phyloP scores from a whole-genome alignment of 2,329 filamentous ascomycete species.

The Proliferodiscus dingleyae region DNA sequence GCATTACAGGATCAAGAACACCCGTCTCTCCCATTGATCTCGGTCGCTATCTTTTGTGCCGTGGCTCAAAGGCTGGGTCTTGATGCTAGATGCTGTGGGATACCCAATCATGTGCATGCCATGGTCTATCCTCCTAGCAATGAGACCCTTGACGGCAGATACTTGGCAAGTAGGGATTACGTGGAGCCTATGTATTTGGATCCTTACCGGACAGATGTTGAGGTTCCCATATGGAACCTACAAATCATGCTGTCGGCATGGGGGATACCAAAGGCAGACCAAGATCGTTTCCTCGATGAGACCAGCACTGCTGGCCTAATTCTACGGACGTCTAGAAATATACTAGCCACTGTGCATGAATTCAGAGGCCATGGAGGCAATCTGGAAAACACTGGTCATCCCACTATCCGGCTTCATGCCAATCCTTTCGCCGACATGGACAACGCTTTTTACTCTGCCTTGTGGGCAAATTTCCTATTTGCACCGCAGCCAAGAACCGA shows the following conservation, averaged over 20 bases:
- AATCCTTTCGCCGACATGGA: slow-evolving; percentile 33
- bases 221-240: slow-evolving; percentile 58
- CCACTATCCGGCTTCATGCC: slow-evolving; percentile 25
- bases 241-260: slow-evolving; percentile 50
- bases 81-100: slow-evolving; percentile 71
- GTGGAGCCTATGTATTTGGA: slow-evolving; percentile 72
- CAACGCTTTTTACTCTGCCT: slow-evolving; percentile 35
- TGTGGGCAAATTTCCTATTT: slow-evolving; percentile 35
- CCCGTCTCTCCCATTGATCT: slow-evolving; percentile 80
- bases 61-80: slow-evolving; percentile 71
- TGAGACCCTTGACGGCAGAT: slow-evolving; percentile 53
- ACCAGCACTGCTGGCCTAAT: slow-evolving; percentile 64
- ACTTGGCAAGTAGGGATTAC: slow-evolving; percentile 35
- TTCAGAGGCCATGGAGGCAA: slow-evolving; percentile 32
- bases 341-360: slow-evolving; percentile 65
- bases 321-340: slow-evolving; percentile 73
- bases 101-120: slow-evolving; percentile 81
- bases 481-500: slow-evolving; percentile 20
- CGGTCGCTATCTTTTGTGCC: slow-evolving; percentile 79
- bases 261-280: slow-evolving; percentile 39
- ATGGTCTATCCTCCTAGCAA: slow-evolving; percentile 62
- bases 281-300: slow-evolving; percentile 54
- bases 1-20: slow-evolving; percentile 69
- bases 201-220: slow-evolving; percentile 66
- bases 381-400: slow-evolving; percentile 33